Conservation (phyloP, 768 basidiomycete genomes). For the Calocera cornea region DNA sequence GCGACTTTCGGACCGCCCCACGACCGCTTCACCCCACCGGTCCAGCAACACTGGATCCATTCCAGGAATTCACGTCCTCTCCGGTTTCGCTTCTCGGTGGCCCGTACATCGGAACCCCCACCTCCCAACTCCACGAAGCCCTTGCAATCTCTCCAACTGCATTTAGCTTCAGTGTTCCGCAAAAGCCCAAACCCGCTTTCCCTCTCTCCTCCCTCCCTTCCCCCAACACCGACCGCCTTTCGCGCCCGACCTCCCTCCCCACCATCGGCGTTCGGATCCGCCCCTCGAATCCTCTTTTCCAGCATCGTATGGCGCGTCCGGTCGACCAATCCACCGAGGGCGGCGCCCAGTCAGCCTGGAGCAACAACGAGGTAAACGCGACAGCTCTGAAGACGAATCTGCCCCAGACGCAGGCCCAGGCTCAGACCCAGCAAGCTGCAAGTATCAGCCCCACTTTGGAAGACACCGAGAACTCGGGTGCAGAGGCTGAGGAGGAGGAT, state of each 20-base stretch:
- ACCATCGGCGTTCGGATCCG: slow-evolving; percentile 1
- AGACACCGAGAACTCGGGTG: neutral
- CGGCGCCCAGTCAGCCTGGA: neutral
- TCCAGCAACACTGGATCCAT: slow-evolving; percentile 3
- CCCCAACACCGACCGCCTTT: neutral
- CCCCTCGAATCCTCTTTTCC: neutral
- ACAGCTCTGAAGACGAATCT: neutral
- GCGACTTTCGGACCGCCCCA: neutral
- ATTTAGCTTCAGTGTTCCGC: neutral
- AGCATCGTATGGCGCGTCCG: neutral
- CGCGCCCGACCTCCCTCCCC: slow-evolving; percentile 1
- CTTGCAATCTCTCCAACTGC: neutral
- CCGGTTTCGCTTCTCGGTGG: neutral
- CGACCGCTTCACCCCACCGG: neutral
- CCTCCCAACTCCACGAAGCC: neutral
- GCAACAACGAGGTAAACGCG: neutral
- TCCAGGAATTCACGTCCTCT: neutral
- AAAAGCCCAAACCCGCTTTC: neutral
- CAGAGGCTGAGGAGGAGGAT: neutral
- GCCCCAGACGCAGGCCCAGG: neutral
- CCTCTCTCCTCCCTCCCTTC: neutral
- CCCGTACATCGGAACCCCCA: neutral
- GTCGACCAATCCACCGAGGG: neutral
- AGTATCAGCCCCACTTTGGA: neutral
- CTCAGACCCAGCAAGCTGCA: neutral